These are phyloP conservation scores for Sporothrix pallida DNA, from an alignment of 2,329 filamentous ascomycete genomes.

Conservation along the genomic window DNA sequence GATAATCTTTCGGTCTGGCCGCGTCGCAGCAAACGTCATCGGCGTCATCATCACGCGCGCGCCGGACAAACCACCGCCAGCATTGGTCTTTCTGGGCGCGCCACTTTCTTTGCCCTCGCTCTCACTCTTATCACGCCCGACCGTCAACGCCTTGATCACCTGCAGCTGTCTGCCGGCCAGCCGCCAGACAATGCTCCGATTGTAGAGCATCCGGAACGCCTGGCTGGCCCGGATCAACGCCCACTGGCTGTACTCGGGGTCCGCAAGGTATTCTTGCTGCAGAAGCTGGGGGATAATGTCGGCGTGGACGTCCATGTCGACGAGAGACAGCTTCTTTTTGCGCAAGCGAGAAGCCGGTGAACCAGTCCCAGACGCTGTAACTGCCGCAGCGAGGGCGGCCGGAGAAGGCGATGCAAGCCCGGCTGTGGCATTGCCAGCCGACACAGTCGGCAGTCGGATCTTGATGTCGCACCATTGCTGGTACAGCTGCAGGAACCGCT, in stretches of 20 bases:
- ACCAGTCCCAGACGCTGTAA: background rate
- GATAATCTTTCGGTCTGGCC: slow-evolving; percentile 46
- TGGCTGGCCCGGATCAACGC: slow-evolving; percentile 58
- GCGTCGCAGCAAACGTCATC: slow-evolving; percentile 46
- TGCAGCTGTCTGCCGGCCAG: slow-evolving; percentile 58
- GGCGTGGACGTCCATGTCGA: slow-evolving; percentile 45
- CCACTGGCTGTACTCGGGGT: slow-evolving; percentile 50
- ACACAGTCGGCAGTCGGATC: slow-evolving; percentile 41
- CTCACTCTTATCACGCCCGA: background rate
- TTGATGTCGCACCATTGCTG: slow-evolving; percentile 52
- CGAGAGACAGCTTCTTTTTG: background rate
- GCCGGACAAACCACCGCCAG: slow-evolving; percentile 34
- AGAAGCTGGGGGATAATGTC: slow-evolving; percentile 46
- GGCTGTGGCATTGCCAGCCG: background rate
- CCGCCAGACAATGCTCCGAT: slow-evolving; percentile 50
- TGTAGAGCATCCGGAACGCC: slow-evolving; percentile 51
- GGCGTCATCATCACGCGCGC: slow-evolving; percentile 46
- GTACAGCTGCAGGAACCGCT: slow-evolving; percentile 48
- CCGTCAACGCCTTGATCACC: slow-evolving; percentile 51
- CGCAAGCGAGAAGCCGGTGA: background rate
- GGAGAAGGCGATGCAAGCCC: background rate
- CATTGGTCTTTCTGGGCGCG: background rate
- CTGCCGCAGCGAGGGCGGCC: no score
- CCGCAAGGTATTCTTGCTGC: slow-evolving; percentile 40
- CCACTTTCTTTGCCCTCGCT: background rate